A percentile compares a stretch with the other conserved stretches of the same genome.
phyloP scores from a whole-genome alignment of 176 grass and related monocot species.

The Saccharum spontaneum region DNA sequence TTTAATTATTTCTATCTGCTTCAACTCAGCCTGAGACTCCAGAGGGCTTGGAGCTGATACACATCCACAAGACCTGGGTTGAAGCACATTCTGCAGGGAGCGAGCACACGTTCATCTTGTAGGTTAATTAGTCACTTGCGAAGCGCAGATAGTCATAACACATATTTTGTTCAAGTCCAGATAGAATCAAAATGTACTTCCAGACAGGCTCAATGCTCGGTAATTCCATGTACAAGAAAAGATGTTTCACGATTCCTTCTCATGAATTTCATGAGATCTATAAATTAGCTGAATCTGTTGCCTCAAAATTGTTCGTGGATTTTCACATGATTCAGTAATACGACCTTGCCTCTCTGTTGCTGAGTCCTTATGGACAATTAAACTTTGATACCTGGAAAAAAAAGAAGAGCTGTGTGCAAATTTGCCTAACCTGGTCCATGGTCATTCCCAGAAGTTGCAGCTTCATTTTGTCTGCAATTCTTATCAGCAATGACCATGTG shows the following conservation, averaged over 20 bases:
- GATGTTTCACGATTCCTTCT: not conserved
- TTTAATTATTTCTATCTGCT: conserved; percentile 8
- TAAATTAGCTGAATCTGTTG: not conserved
- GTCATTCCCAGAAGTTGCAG: not conserved
- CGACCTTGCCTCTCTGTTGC: not conserved
- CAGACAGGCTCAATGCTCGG: not conserved
- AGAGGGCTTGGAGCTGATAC: conserved; percentile 48
- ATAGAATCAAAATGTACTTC: conserved; percentile 22
- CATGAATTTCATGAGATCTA: not conserved
- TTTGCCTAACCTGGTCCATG: not conserved
- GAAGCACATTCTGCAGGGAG: conserved; percentile 55
- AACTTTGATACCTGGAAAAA: not conserved
- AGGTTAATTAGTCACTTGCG: conserved; percentile 24
- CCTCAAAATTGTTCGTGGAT: not conserved
- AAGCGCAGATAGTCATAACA: conserved; percentile 3
- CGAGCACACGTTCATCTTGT: conserved; percentile 34
- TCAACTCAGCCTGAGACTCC: conserved; percentile 51
- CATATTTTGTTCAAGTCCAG: not conserved
- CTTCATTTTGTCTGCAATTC: not conserved
- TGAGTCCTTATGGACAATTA: not conserved
- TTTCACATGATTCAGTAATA: not conserved
- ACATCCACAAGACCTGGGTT: conserved; percentile 81
- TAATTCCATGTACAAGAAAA: not conserved
- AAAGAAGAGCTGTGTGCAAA: not conserved
- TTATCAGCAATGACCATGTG: not conserved